These are phyloP conservation scores for Trichoderma koningiopsis DNA, from an alignment of 2,329 filamentous ascomycete genomes.

Conservation along the genomic window DNA sequence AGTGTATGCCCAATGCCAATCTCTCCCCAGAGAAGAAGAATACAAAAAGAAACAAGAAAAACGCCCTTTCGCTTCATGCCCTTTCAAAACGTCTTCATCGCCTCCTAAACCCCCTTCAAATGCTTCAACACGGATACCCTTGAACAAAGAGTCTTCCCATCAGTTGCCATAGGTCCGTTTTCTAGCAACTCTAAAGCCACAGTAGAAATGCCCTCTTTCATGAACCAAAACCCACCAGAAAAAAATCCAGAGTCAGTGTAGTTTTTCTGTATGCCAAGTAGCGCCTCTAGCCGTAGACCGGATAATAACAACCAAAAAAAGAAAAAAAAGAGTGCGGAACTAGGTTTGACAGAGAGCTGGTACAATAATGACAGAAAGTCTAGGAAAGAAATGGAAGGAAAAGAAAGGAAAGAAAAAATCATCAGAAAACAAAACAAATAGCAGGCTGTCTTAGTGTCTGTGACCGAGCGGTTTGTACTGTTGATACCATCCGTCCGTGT, in stretches of 20 bases:
- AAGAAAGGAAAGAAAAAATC: background rate
- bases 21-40: background rate
- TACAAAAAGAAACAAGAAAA: background rate
- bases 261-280: conserved; percentile 24
- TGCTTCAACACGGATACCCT: conserved; percentile 1
- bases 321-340: background rate
- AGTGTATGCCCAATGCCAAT: conserved; percentile 13
- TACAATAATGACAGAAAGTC: background rate
- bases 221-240: background rate
- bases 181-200: conserved; percentile 16
- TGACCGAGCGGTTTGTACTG: conserved; percentile 16
- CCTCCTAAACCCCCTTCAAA: background rate
- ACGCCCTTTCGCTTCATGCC: conserved; percentile 8
- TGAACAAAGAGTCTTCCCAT: background rate
- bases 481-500: conserved; percentile 9
- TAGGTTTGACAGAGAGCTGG: background rate
- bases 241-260: conserved; percentile 4
- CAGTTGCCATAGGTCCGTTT: background rate
- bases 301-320: conserved; percentile 20
- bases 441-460: conserved; percentile 9
- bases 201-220: conserved; percentile 3
- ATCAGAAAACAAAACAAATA: conserved; percentile 9
- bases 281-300: conserved; percentile 23
- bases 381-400: background rate
- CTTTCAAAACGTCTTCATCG: background rate